These are phyloP conservation scores for Alternaria brassicae DNA, from an alignment of 2,329 filamentous ascomycete species.

Conservation along the genomic window DNA sequence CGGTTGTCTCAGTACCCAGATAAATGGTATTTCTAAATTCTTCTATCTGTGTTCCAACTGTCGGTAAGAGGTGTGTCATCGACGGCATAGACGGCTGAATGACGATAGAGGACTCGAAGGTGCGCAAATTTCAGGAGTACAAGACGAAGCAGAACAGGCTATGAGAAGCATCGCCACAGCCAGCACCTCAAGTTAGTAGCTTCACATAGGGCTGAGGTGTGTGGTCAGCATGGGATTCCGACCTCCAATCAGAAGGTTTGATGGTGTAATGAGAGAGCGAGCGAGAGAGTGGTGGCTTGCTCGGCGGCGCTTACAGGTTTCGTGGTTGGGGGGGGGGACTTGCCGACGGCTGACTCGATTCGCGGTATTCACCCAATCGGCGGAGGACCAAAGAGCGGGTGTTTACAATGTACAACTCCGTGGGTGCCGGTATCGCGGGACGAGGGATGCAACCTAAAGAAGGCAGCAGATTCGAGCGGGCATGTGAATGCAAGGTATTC, in stretches of 20 bases:
- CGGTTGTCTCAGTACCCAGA: background rate
- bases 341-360: constrained; percentile 11
- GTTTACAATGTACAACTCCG: background rate
- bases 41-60: background rate
- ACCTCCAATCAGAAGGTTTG: constrained; percentile 1
- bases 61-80: background rate
- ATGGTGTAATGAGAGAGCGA: constrained; percentile 17
- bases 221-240: background rate
- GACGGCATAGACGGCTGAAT: background rate
- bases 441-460: background rate
- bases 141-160: background rate
- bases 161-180: background rate
- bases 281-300: constrained; percentile 12
- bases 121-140: background rate
- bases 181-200: constrained; percentile 5
- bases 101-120: background rate
- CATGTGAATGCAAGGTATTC: constrained; percentile 7
- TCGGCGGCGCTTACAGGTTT: constrained; percentile 28
- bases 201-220: constrained; percentile 8
- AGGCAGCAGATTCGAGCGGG: background rate
- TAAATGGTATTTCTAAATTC: background rate
- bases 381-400: background rate
- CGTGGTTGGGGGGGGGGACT: background rate
- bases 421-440: background rate
- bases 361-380: constrained; percentile 4